Base-by-base conservation (phyloP, 73 alveolate species). In the Uronychia binucleata region DNA sequence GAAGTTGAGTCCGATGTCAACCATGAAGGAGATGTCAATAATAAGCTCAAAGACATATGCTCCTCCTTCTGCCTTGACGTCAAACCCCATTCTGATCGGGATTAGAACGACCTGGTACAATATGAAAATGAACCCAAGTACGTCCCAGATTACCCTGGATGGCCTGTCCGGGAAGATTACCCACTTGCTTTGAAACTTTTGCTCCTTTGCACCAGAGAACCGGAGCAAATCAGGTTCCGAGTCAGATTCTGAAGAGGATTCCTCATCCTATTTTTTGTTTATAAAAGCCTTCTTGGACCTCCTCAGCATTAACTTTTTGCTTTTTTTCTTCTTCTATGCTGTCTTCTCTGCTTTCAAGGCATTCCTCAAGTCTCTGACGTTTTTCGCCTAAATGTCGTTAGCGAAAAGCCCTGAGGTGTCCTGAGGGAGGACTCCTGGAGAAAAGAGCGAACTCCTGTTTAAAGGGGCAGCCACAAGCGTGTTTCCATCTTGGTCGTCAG, bases 61-160 rank as follows among this genome's bases (percentile, higher is more conserved):
- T 13, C 28, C 30, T 26, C 57, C 78, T 28, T 58, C 88, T 0
- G 83, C 84, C 0, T 25, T 0, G 58, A 31, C 82, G 32, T 78
- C 83, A 59, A 90, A 90, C 76, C 92, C 83, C 34, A 90, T 27
- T 34, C 29, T 26, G 30, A 74, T 33, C 5, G 95, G 95, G 0
- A 90, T 78, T 1, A 80, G 28, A 26, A 90, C 28, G 14, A 91
- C 74, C 34, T 90, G 90, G 33, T 85, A 74, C 0, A 85, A 30
- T 33, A 90, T 85, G 32, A 79, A 1, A 28, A 57, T 26, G 76
- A 84, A 80, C 31, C 87, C 85, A 0, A 78, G 26, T 1, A 90
- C 19, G 34, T 90, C 95, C 92, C 92, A 90, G 0, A 67, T 76
- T 31, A 59, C 46, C 59, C 74, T 77, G 28, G 60, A 59, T 0